phyloP scores from a whole-genome alignment of 345 rosid species.

The Lepidium aucheri region DNA sequence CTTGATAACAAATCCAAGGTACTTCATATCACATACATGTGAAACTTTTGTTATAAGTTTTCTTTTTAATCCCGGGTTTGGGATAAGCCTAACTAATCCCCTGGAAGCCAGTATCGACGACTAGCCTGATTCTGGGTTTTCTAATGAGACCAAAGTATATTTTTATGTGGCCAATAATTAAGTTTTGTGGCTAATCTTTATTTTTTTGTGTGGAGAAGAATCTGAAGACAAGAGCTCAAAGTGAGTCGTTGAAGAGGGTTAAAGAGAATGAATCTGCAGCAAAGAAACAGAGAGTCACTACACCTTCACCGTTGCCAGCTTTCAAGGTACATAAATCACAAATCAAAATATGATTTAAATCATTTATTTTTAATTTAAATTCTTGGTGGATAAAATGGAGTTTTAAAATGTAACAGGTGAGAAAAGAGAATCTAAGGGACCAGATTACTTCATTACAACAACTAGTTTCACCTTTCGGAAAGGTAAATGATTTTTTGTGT shows the following conservation, averaged over 20 bases:
- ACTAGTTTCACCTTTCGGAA: constrained; percentile 98
- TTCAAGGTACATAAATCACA: constrained; percentile 54
- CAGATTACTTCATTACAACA: constrained; percentile 96
- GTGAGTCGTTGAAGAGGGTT: constrained; percentile 36
- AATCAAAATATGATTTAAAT: not conserved
- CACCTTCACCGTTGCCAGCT: constrained; percentile 73
- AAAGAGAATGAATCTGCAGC: constrained; percentile 37
- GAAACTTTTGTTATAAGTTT: not conserved
- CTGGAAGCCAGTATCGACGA: no score
- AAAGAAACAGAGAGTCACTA: constrained; percentile 60
- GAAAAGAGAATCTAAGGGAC: constrained; percentile 98
- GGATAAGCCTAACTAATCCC: no score
- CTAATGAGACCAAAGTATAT: no score
- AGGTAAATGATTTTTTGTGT: constrained; percentile 40
- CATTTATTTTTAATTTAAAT: not conserved
- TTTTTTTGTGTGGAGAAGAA: not conserved
- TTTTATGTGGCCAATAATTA: not conserved
- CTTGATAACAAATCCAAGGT: constrained; percentile 24
- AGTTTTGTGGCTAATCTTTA: not conserved
- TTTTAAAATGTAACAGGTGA: constrained; percentile 43
- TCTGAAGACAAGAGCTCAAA: constrained; percentile 19
- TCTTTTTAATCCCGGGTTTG: no score
- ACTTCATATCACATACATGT: not conserved
- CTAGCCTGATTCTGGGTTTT: no score
- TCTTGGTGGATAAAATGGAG: constrained; percentile 18